A percentile compares a stretch with the other conserved stretches of the same genome.
Conservation (phyloP, 2,329 filamentous ascomycete genomes). For the Knufia fluminis region DNA sequence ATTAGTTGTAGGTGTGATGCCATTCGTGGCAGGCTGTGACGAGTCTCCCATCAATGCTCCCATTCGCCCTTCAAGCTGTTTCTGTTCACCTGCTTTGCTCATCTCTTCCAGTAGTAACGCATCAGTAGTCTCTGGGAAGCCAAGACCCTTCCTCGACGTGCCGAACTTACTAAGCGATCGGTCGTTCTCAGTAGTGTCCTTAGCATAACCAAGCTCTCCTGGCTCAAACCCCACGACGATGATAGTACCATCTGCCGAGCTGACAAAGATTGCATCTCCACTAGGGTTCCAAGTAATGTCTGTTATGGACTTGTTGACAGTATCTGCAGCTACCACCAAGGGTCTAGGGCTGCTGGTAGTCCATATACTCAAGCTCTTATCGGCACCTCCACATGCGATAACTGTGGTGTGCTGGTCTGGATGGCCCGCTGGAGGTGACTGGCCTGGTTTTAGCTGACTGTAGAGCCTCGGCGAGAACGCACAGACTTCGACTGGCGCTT, state of each 20-base stretch:
- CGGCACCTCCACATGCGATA: slow-evolving; percentile 91
- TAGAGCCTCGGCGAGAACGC: slow-evolving; percentile 93
- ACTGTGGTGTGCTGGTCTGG: slow-evolving; percentile 63
- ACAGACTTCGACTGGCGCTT: slow-evolving; percentile 93
- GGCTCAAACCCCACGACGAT: slow-evolving; percentile 71
- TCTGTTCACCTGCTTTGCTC: slow-evolving; percentile 83
- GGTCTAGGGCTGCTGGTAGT: slow-evolving; percentile 92
- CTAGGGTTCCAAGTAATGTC: slow-evolving; percentile 92
- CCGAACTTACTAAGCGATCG: slow-evolving; percentile 90
- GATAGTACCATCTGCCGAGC: slow-evolving; percentile 82
- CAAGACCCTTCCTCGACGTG: slow-evolving; percentile 74
- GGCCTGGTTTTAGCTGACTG: slow-evolving; percentile 56
- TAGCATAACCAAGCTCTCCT: slow-evolving; percentile 83
- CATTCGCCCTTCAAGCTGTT: slow-evolving; percentile 89
- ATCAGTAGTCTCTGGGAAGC: slow-evolving; percentile 86
- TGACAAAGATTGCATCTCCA: slow-evolving; percentile 75
- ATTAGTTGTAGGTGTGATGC: slow-evolving; percentile 25
- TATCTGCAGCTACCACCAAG: slow-evolving; percentile 78
- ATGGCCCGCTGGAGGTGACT: slow-evolving; percentile 38
- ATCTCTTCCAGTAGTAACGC: slow-evolving; percentile 78
- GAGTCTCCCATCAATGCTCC: slow-evolving; percentile 94
- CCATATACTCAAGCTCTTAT: slow-evolving; percentile 94
- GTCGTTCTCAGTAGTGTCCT: slow-evolving; percentile 78
- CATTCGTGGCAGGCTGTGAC: slow-evolving; percentile 40
- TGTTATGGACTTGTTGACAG: slow-evolving; percentile 84